Evolutionary conservation across 78 protist species (phyloP).

Genomic region (Cavenderia fasciculata): DNA sequence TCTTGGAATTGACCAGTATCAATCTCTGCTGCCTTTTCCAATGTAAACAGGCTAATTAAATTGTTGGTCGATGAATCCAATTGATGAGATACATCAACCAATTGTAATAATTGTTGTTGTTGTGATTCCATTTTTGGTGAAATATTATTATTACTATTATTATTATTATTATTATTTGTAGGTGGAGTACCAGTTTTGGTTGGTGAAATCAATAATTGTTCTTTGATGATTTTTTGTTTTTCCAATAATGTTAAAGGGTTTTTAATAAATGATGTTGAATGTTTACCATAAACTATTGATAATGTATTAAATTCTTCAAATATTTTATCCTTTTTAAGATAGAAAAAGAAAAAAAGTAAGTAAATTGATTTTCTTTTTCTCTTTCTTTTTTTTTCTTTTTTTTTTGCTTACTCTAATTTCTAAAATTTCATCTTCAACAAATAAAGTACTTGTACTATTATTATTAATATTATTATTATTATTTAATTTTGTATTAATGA

Average conservation of each 20-base stretch:
- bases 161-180: too few species aligned
- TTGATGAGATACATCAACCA: too few species aligned
- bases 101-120: background rate
- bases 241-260: too few species aligned
- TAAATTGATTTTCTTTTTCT: background rate
- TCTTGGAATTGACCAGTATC: constrained; percentile 46
- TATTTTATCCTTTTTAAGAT: constrained; percentile 65
- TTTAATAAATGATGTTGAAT: constrained; percentile 78
- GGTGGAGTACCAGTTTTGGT: background rate
- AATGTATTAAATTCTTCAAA: constrained; percentile 94
- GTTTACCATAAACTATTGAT: constrained; percentile 86
- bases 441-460: background rate
- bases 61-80: background rate
- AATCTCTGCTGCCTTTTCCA: constrained; percentile 28
- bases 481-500: constrained; percentile 1
- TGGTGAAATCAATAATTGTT: background rate
- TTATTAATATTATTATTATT: background rate
- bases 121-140: background rate
- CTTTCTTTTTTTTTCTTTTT: background rate
- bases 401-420: background rate
- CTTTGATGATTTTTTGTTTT: background rate
- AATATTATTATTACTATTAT: background rate
- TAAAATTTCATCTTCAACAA: constrained; percentile 51
- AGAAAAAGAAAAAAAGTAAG: background rate
- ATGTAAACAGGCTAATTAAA: background rate